These are phyloP conservation scores for Lunasporangiospora selenospora DNA, from an alignment of 192 early-diverging fungal genomes.

Conservation along the genomic window DNA sequence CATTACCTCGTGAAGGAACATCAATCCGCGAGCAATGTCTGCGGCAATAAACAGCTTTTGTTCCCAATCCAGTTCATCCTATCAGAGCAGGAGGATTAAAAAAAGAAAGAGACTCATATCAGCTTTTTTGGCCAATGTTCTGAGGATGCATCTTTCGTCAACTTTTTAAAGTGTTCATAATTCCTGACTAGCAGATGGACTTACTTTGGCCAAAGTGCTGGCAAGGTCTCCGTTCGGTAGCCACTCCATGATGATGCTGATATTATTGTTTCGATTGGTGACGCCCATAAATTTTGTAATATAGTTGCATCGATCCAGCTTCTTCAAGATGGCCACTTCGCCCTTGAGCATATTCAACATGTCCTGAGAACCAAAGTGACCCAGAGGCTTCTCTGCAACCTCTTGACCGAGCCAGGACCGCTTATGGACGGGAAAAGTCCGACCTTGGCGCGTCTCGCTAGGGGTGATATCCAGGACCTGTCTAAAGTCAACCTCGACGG, in stretches of 20 bases:
- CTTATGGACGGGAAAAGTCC: conserved; percentile 46
- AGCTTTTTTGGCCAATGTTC: no score
- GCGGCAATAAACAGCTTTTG: conserved; percentile 36
- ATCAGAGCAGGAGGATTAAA: neutral
- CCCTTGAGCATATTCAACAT: conserved; percentile 47
- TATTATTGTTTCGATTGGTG: conserved; percentile 41
- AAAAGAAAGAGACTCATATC: neutral
- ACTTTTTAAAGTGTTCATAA: no score
- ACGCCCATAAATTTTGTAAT: conserved; percentile 44
- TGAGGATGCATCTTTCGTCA: no score
- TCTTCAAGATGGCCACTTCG: conserved; percentile 45
- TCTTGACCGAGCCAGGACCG: conserved; percentile 39
- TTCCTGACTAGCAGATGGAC: no score
- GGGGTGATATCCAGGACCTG: conserved; percentile 27
- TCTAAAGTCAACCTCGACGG: conserved; percentile 38
- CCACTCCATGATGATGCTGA: conserved; percentile 49
- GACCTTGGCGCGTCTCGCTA: conserved; percentile 28
- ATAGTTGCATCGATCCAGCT: conserved; percentile 43
- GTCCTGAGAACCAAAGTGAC: conserved; percentile 41
- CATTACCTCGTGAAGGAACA: conserved; percentile 40
- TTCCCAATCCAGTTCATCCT: conserved; percentile 43
- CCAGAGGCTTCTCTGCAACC: conserved; percentile 43
- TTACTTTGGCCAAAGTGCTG: conserved; percentile 22
- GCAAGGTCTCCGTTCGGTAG: conserved; percentile 42
- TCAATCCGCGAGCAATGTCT: conserved; percentile 31